Conservation (phyloP, 2,329 filamentous ascomycete genomes). For the Xylariaceae sp. region DNA sequence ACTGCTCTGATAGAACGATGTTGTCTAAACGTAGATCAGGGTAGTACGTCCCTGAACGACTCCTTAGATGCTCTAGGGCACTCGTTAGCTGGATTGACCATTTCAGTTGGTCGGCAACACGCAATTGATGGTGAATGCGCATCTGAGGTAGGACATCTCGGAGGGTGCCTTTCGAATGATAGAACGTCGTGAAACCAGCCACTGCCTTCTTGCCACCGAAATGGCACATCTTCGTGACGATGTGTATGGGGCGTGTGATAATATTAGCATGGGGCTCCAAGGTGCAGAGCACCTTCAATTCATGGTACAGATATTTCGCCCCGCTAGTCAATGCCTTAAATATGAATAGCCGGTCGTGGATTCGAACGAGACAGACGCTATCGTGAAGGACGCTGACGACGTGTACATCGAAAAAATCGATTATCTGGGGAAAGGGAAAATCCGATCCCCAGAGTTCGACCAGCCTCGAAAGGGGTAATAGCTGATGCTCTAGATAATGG, state of each 20-base stretch:
- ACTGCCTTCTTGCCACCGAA: constrained; percentile 60
- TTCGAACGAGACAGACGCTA: constrained; percentile 58
- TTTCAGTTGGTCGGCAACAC: constrained; percentile 48
- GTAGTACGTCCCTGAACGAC: constrained; percentile 52
- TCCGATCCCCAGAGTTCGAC: constrained; percentile 46
- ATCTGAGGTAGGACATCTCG: constrained; percentile 58
- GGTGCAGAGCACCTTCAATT: constrained; percentile 57
- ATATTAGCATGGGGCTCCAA: constrained; percentile 57
- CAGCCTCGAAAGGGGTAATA: constrained; percentile 49
- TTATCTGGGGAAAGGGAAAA: constrained; percentile 45
- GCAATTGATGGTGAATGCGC: constrained; percentile 49
- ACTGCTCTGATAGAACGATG: constrained; percentile 52
- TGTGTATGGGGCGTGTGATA: constrained; percentile 53
- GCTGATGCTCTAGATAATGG: constrained; percentile 56
- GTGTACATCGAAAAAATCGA: constrained; percentile 54
- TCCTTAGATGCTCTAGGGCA: constrained; percentile 54
- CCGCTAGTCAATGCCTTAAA: constrained; percentile 62
- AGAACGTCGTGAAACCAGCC: constrained; percentile 59
- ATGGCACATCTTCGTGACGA: constrained; percentile 58
- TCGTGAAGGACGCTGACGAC: constrained; percentile 60
- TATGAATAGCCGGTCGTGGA: constrained; percentile 48
- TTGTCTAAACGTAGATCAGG: constrained; percentile 64
- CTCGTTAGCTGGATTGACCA: constrained; percentile 58
- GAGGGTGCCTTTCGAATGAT: constrained; percentile 56
- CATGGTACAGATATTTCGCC: constrained; percentile 64